Conservation (phyloP, 1,284 basidiomycete species). For the Fomitopsis betulina region DNA sequence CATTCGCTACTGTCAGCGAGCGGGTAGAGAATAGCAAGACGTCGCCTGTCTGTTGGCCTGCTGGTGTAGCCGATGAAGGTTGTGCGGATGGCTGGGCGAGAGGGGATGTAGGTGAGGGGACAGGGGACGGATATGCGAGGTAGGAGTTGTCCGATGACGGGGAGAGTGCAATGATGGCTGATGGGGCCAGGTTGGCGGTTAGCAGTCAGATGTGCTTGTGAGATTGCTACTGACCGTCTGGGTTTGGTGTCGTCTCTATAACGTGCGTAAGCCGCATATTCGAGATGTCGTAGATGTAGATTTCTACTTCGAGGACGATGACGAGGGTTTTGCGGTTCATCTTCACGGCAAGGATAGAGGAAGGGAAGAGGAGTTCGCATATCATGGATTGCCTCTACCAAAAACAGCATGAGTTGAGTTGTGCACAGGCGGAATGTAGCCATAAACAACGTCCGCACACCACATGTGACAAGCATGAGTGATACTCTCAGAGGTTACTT, state of each 20-base stretch:
- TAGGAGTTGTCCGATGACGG: conserved; percentile 95
- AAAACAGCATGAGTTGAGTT: neutral
- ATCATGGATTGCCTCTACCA: conserved; percentile 93
- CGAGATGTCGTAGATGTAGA: conserved; percentile 98
- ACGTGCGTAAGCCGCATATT: conserved; percentile 98
- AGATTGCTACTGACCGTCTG: conserved; percentile 63
- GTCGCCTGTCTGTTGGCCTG: conserved; percentile 67
- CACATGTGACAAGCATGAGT: neutral
- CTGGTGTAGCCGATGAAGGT: conserved; percentile 29
- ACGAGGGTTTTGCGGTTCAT: conserved; percentile 95
- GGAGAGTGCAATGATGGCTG: conserved; percentile 92
- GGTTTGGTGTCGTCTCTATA: conserved; percentile 95
- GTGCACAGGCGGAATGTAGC: neutral
- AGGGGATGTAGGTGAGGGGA: conserved; percentile 75
- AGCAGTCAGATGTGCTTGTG: conserved; percentile 5
- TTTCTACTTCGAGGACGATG: conserved; percentile 92
- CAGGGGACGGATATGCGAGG: conserved; percentile 93
- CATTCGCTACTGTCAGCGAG: conserved; percentile 87
- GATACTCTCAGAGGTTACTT: neutral
- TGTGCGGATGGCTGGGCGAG: conserved; percentile 42
- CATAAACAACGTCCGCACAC: neutral
- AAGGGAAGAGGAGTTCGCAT: conserved; percentile 96
- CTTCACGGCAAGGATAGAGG: conserved; percentile 93
- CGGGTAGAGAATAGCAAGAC: conserved; percentile 93
- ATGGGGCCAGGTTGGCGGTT: neutral